A percentile compares a stretch with the other conserved stretches of the same genome.
Conservation (phyloP, 768 basidiomycete species). For the Amanita polypyramis region DNA sequence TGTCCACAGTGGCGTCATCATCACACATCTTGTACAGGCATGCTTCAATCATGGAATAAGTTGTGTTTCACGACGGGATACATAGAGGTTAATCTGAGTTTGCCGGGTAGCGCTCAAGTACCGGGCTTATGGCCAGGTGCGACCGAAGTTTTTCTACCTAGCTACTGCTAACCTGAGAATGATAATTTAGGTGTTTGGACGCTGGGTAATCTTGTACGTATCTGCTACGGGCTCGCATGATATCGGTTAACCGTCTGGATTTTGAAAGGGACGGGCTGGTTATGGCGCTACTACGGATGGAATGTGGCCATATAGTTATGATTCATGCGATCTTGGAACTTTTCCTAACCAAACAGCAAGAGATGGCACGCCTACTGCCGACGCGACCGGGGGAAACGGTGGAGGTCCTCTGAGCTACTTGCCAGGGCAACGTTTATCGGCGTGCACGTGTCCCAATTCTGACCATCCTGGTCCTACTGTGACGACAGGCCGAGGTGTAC, state of each 20-base stretch:
- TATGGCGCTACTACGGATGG: slow-evolving; percentile 88
- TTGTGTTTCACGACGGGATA: slow-evolving; percentile 92
- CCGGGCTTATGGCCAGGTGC: slow-evolving; percentile 84
- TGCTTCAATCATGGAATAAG: slow-evolving; percentile 88
- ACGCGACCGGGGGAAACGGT: slow-evolving; percentile 37
- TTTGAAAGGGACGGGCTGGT: slow-evolving; percentile 67
- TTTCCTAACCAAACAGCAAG: slow-evolving; percentile 67
- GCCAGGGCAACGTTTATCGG: slow-evolving; percentile 78
- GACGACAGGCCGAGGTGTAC: slow-evolving; percentile 63
- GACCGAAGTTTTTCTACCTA: slow-evolving; percentile 11
- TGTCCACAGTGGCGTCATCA: slow-evolving; percentile 12
- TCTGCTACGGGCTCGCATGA: not conserved
- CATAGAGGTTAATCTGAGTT: slow-evolving; percentile 70
- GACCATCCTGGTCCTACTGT: slow-evolving; percentile 83
- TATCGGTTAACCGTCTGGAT: slow-evolving; percentile 11
- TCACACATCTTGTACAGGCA: slow-evolving; percentile 26
- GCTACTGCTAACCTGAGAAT: not conserved
- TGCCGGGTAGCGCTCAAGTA: slow-evolving; percentile 50
- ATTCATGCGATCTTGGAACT: slow-evolving; percentile 79
- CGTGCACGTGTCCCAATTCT: slow-evolving; percentile 79
- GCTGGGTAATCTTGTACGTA: slow-evolving; percentile 59
- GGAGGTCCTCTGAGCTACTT: slow-evolving; percentile 60
- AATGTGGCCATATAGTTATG: slow-evolving; percentile 80
- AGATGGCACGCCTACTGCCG: slow-evolving; percentile 47
- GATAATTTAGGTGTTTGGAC: slow-evolving; percentile 48